A percentile compares a stretch with the other conserved stretches of the same genome.
Evolutionary conservation across 2,329 filamentous ascomycete species (phyloP).

Genomic region (Oidium heveae): DNA sequence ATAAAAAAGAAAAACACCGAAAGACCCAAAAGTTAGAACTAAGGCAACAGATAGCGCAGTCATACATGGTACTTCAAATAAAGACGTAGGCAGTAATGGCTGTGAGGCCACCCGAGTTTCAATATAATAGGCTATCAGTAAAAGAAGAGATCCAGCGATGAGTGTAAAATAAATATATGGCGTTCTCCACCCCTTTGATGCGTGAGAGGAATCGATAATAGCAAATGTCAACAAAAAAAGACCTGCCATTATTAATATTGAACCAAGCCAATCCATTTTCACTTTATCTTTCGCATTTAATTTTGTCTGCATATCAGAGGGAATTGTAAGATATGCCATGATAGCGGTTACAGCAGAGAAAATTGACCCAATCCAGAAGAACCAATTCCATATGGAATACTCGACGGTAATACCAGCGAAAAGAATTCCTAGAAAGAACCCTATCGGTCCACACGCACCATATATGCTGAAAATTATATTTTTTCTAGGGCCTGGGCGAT

Average conservation of each 20-base stretch:
- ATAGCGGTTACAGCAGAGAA: constrained; percentile 21
- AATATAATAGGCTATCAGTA: constrained; percentile 38
- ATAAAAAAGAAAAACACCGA: constrained; percentile 46
- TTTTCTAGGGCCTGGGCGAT: constrained; percentile 42
- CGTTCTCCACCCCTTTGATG: constrained; percentile 42
- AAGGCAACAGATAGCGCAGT: constrained; percentile 32
- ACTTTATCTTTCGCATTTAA: constrained; percentile 13
- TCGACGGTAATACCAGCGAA: constrained; percentile 36
- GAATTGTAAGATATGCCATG: constrained; percentile 23
- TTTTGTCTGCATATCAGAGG: constrained; percentile 20
- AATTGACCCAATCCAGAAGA: constrained; percentile 39
- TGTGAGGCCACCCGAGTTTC: constrained; percentile 44
- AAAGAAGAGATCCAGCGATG: constrained; percentile 31
- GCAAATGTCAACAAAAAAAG: constrained; percentile 49
- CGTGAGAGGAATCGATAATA: constrained; percentile 47
- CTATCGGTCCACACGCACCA: constrained; percentile 26
- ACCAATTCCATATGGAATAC: constrained; percentile 35
- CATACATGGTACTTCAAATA: constrained; percentile 49
- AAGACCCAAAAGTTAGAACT: constrained; percentile 40
- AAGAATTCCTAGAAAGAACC: constrained; percentile 36
- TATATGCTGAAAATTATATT: constrained; percentile 36
- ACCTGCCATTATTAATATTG: constrained; percentile 33
- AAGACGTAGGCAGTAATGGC: constrained; percentile 41
- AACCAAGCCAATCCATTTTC: constrained; percentile 46
- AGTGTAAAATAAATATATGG: constrained; percentile 46